Percentiles rank a stretch among this genome's conserved stretches.
These are phyloP conservation scores for Coemansia sp. DNA, from an alignment of 192 early-diverging fungal species.

Conservation along the genomic window DNA sequence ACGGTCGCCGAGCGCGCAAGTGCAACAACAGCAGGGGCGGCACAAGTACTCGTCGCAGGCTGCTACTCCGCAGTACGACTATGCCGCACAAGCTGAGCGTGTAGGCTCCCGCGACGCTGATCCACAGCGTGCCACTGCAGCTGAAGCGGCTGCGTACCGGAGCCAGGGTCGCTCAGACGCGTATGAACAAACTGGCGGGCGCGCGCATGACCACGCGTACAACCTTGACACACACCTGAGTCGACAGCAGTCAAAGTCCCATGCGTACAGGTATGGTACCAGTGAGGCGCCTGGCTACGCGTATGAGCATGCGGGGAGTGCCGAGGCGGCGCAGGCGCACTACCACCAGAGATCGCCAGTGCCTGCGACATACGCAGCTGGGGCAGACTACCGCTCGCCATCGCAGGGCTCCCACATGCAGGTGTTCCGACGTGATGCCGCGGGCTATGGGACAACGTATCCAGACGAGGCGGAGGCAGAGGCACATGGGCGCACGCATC, in stretches of 20 bases:
- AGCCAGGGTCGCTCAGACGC: not conserved
- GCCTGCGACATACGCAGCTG: slow-evolving; percentile 15
- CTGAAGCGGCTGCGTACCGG: slow-evolving; percentile 9
- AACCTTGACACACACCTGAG: slow-evolving; percentile 10
- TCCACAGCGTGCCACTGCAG: slow-evolving; percentile 2
- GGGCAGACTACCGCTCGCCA: slow-evolving; percentile 32
- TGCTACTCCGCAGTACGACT: slow-evolving; percentile 15
- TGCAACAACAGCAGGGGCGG: slow-evolving; percentile 18
- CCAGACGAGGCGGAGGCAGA: slow-evolving; percentile 20
- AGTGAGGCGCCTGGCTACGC: slow-evolving; percentile 8
- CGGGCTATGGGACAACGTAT: slow-evolving; percentile 22
- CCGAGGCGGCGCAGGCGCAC: slow-evolving; percentile 10
- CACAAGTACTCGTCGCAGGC: slow-evolving; percentile 26
- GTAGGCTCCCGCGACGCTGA: slow-evolving; percentile 1
- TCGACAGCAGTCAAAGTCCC: slow-evolving; percentile 5
- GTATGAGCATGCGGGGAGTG: slow-evolving; percentile 15
- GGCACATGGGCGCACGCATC: slow-evolving; percentile 8
- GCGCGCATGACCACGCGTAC: not conserved
- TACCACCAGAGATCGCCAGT: slow-evolving; percentile 20
- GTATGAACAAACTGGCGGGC: not conserved
- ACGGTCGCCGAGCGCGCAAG: slow-evolving; percentile 23
- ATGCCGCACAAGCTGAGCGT: slow-evolving; percentile 16
- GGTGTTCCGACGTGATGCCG: slow-evolving; percentile 28
- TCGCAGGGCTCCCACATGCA: slow-evolving; percentile 23
- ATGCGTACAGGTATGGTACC: slow-evolving; percentile 19